Base-by-base conservation (phyloP, 257 asterid species). In the Solanum rostratum region DNA sequence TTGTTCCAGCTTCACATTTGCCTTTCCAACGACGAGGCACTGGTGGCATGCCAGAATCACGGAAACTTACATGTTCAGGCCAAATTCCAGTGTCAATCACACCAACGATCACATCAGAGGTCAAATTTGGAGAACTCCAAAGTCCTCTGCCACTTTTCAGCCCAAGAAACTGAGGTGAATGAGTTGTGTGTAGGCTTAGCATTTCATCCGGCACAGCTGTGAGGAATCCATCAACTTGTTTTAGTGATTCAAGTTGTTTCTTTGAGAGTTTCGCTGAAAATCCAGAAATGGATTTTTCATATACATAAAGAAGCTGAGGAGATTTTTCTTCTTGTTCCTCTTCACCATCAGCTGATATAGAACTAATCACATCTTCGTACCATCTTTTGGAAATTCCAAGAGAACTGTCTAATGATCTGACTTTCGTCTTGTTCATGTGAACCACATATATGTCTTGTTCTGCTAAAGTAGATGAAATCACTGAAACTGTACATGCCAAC, bases 1-100 rank as follows among this genome's bases (percentile, higher is more conserved):
- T 84, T 0, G 88, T 86, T 79, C 97, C 97, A 0, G 85, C 85
- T 85, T 91, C 83, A 10, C 98, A 94, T 80, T 43, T 86, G 10
- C 98, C 97, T 86, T 90, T 94, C 98, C 98, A 92, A 29, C 80
- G 87, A 19, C 91, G 52, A 27, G 98, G 94, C 24, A 89, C 90
- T 0, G 86, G 87, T 4, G 89, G 63, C 62, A 87, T 15, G 39
- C 92, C 93, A 4, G 88, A 85, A 84, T 84, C 87, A 0, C 76
- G 86, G 81, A 94, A 92, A 83, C 97, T 94, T 5, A 88, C 74
- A 74, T 92, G 95, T 60, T 94, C 95, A 1, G 98, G 98, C 98
- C 98, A 94, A 84, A 93, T 93, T 65, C 97, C 98, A 2, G 93
- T 92, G 80, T 94, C 97, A 1, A 94, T 83, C 2, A 92, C 86